Evolutionary conservation across 768 basidiomycete genomes (phyloP).

Genomic region (Russula emetica): DNA sequence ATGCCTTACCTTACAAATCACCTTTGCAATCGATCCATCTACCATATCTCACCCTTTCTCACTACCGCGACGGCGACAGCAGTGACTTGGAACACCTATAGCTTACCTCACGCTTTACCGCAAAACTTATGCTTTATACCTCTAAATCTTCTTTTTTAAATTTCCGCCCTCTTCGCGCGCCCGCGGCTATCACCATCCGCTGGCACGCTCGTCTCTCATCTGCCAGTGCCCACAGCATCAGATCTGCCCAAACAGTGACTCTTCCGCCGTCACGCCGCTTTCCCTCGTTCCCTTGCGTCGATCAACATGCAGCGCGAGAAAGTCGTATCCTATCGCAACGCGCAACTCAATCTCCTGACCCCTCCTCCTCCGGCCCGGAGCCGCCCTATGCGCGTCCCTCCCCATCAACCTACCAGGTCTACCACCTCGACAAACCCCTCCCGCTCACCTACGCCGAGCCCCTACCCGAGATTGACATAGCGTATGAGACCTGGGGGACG

Average conservation of each 20-base stretch:
- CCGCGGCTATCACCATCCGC: background rate
- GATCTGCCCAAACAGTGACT: background rate
- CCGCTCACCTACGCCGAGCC: conserved; percentile 53
- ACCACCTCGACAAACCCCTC: conserved; percentile 59
- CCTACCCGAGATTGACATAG: conserved; percentile 74
- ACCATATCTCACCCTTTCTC: background rate
- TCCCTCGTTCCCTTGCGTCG: conserved; percentile 67
- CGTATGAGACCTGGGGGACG: conserved; percentile 97
- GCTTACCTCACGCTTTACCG: background rate
- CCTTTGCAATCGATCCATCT: background rate
- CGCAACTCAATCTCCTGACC: conserved; percentile 15
- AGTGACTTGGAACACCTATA: background rate
- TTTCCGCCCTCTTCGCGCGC: background rate
- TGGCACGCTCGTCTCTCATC: background rate
- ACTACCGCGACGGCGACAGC: background rate
- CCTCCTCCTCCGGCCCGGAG: conserved; percentile 62
- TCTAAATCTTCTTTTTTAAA: background rate
- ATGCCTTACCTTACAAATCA: background rate
- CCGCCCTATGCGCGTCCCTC: conserved; percentile 77
- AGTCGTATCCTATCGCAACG: conserved; percentile 43
- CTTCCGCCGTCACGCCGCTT: background rate
- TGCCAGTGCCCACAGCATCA: background rate
- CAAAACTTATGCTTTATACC: background rate
- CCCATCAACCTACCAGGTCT: conserved; percentile 67
- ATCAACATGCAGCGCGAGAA: conserved; percentile 71